These are phyloP conservation scores for Emericellopsis cladophorae DNA, from an alignment of 2,329 filamentous ascomycete species.

Conservation along the genomic window DNA sequence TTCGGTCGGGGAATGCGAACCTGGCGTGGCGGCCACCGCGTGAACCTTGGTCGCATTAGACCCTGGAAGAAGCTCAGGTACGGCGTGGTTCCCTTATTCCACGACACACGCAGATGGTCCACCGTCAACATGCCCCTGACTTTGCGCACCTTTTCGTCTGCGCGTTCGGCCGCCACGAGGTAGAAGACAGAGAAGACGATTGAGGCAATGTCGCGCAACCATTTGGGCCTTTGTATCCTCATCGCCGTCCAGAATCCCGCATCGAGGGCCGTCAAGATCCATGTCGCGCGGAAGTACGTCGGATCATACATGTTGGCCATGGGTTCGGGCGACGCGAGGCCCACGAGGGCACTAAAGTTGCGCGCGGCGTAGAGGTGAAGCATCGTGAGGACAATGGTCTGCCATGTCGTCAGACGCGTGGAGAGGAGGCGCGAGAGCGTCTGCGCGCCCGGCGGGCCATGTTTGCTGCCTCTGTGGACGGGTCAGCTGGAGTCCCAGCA, in stretches of 20 bases:
- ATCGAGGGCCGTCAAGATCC: slow-evolving; percentile 88
- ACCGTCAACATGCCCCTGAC: slow-evolving; percentile 78
- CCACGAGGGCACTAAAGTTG: slow-evolving; percentile 87
- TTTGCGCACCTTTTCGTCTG: slow-evolving; percentile 92
- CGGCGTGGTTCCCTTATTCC: slow-evolving; percentile 89
- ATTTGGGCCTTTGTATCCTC: slow-evolving; percentile 61
- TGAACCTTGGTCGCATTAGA: slow-evolving; percentile 66
- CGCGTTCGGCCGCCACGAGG: slow-evolving; percentile 80
- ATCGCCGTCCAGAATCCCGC: slow-evolving; percentile 98
- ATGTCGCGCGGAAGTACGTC: slow-evolving; percentile 90
- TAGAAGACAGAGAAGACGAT: slow-evolving; percentile 84
- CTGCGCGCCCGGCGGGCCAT: slow-evolving; percentile 73
- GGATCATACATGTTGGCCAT: slow-evolving; percentile 87
- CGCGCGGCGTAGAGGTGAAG: slow-evolving; percentile 83
- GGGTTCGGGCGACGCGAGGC: slow-evolving; percentile 84
- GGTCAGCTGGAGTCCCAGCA: not conserved
- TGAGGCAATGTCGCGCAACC: slow-evolving; percentile 70
- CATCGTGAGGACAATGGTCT: slow-evolving; percentile 75
- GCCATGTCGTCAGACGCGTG: slow-evolving; percentile 71
- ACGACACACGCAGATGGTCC: slow-evolving; percentile 81
- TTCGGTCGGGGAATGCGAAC: slow-evolving; percentile 74
- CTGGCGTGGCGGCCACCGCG: slow-evolving; percentile 66
- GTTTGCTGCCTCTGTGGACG: slow-evolving; percentile 57
- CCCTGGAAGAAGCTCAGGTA: slow-evolving; percentile 65
- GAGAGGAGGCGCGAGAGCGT: slow-evolving; percentile 60